A percentile compares a stretch with the other conserved stretches of the same genome.
Evolutionary conservation across 805 yeast species (phyloP).

Genomic region (Candida namnaoensis): DNA sequence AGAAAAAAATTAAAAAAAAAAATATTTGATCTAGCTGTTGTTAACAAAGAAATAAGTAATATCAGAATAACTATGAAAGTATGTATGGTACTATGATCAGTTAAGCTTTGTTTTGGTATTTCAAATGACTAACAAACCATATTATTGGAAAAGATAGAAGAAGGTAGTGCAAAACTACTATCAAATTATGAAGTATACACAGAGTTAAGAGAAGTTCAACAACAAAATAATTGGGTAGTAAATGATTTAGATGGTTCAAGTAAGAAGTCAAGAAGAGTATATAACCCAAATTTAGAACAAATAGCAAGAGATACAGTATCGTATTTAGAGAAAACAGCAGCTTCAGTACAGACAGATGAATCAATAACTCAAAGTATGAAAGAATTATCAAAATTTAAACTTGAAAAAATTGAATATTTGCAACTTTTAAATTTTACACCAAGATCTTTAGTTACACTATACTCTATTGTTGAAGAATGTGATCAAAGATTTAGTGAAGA

Average conservation of each 20-base stretch:
- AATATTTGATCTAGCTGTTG: too few relatives aligned
- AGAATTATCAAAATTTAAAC: constrained; percentile 29
- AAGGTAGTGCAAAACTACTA: constrained; percentile 42
- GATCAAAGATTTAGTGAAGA: constrained; percentile 76
- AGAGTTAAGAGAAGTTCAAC: constrained; percentile 36
- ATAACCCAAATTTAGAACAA: constrained; percentile 25
- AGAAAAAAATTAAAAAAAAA: too few relatives aligned
- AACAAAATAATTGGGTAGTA: constrained; percentile 22
- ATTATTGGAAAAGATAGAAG: constrained; percentile 22
- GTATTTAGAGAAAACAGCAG: constrained; percentile 7
- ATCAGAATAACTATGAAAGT: too few relatives aligned
- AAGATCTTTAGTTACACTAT: constrained; percentile 66
- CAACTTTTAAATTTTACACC: constrained; percentile 83
- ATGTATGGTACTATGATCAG: too few relatives aligned
- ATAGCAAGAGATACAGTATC: constrained; percentile 23
- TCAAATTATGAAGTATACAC: constrained; percentile 49
- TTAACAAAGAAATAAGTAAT: too few relatives aligned
- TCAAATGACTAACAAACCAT: too few relatives aligned
- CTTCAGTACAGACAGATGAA: constrained; percentile 17
- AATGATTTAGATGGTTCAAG: constrained; percentile 6
- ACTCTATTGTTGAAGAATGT: constrained; percentile 83
- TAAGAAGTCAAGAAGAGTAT: constrained; percentile 16
- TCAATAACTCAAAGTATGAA: constrained; percentile 20
- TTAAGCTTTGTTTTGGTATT: too few relatives aligned
- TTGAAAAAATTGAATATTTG: constrained; percentile 77